Evolutionary conservation across 2,329 filamentous ascomycete genomes (phyloP), one percentile per base, ranked within the genome.

Genomic region (Rhinocladiella mackenziei): DNA sequence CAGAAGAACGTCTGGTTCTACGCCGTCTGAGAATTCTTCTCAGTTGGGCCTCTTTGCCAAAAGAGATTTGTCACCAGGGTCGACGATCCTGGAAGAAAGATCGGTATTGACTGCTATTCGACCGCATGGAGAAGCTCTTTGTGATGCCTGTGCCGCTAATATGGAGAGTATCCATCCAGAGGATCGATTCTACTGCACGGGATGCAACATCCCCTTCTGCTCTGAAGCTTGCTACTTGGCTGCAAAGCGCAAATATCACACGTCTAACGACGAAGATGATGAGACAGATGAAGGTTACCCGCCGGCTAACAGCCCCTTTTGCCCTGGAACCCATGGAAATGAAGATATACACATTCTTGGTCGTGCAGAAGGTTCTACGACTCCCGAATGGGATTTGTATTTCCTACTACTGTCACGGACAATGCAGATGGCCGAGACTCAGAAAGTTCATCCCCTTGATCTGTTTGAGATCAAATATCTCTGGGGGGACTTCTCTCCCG

Each of bases 21-120:
- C 52, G 19, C 45, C 56, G 13, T 58, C 61, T 15, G 61, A 76
- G 35, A 69, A 70, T 17, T 76, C 74, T 3, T 76, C 75, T 44
- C 92, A 98, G 64, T 76, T 98, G 0, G 92, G 92, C 3, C 76
- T 98, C 3, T 97, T 97, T 62, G 91, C 89, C 5, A 86, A 81
- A 56, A 77, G 86, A 52, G 83, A 94, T 54, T 86, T 97, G 26
- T 68, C 72, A 0, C 79, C 88, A 0, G 86, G 85, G 7, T 85
- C 94, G 62, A 72, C 76, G 4, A 80, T 96, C 2, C 75, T 98
- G 20, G 72, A 78, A 35, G 92, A 98, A 61, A 86, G 84, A 49
- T 92, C 89, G 6, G 76, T 95, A 5, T 71, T 98, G 29, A 95
- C 89, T 2, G 89, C 87, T 33, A 92, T 91, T 56, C 92, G 92